phyloP scores from a whole-genome alignment of 148 eudicot genomes.

The Chenopodium suecicum region DNA sequence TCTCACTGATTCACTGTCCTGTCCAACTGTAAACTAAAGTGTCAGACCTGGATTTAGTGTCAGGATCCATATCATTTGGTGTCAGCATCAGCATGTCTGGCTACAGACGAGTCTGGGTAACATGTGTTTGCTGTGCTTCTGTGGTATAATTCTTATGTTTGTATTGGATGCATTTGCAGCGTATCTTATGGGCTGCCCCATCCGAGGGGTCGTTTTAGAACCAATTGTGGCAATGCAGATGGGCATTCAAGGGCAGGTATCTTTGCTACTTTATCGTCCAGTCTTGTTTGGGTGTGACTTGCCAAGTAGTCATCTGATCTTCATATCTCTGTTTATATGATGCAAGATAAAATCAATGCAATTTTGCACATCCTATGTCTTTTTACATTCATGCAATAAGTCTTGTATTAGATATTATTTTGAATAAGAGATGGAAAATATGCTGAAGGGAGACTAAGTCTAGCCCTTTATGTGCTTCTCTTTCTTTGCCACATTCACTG shows the following conservation, averaged over 20 bases:
- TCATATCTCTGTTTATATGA: background rate
- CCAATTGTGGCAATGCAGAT: conserved; percentile 92
- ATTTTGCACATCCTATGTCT: too few species aligned
- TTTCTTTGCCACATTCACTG: background rate
- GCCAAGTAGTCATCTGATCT: background rate
- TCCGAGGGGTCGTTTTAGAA: conserved; percentile 93
- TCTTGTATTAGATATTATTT: background rate
- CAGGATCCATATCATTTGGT: background rate
- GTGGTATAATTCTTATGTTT: background rate
- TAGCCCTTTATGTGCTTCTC: background rate
- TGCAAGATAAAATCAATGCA: too few species aligned
- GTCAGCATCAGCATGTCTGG: background rate
- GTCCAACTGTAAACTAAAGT: background rate
- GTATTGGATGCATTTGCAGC: conserved; percentile 52
- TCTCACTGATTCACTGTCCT: background rate
- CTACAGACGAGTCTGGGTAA: background rate
- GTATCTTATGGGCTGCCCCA: conserved; percentile 98
- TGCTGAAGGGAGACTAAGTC: background rate
- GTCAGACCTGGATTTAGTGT: background rate
- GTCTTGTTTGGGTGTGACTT: background rate
- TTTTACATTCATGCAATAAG: background rate
- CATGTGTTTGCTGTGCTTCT: conserved; percentile 7
- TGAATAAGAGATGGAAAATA: background rate
- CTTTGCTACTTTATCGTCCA: background rate
- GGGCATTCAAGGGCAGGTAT: conserved; percentile 99